Base-by-base conservation (phyloP, 139 green algal genomes). In the Eudorina sp. region DNA sequence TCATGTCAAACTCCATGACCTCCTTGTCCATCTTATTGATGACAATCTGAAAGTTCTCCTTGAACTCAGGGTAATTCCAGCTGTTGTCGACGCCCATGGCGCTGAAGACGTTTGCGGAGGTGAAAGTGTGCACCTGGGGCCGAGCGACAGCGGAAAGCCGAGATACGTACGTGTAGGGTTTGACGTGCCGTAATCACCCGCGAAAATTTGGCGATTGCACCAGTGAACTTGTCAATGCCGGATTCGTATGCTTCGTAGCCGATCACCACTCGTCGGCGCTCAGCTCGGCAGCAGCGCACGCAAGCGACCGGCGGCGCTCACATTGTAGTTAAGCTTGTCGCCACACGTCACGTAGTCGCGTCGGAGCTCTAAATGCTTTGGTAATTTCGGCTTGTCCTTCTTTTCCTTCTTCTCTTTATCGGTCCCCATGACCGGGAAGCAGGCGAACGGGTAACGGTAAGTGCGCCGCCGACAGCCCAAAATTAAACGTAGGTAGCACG, bases 1-100 rank as follows among this genome's bases (percentile, higher is more conserved):
- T 94, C 74, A 99, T 91, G 86, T 99, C 97, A 87, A 99, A 99
- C 89, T 97, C 95, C 88, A 99, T 95, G 38, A 92, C 85, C 29
- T 96, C 83, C 11, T 90, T 90, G 0, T 92, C 76, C 48, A 94
- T 4, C 36, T 89, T 88, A 60, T 89, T 92, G 16, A 93, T 89
- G 27, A 85, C 55, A 2, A 96, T 90, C 25, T 92, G n/a, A 45
- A 97, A 94, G 25, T 89, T 64, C 0, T 77, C 55, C 81, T 95
- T 95, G 85, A 98, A 99, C 3, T 90, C 53, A 0, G 93, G 87
- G 25, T 97, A 76, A 53, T 95, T 83, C 92, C 97, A 97, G 21
- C 88, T 89, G 80, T 97, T 96, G 92, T 98, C 95, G 34, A 98
- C 85, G 25, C 95, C 96, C 41, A 97, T 43, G 4, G 94, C 85